Evolutionary conservation across 257 asterid genomes (phyloP).

Genomic region (Ligustrum vulgare): DNA sequence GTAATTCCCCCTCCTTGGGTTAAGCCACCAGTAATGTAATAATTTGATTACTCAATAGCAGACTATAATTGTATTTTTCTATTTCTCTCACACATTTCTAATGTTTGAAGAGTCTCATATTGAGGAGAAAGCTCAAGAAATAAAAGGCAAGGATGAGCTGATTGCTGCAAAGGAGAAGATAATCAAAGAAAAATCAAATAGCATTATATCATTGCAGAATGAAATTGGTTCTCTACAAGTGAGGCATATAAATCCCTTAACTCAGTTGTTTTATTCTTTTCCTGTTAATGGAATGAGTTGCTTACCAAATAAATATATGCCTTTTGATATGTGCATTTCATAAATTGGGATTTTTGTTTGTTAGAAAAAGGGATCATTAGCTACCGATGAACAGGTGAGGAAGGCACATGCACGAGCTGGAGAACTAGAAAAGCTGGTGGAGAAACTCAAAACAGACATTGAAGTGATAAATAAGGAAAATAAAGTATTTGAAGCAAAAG

Average conservation of each 20-base stretch:
- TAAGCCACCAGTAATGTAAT: neutral
- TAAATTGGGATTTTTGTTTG: conserved; percentile 19
- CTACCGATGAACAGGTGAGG: conserved; percentile 59
- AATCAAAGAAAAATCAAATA: conserved; percentile 60
- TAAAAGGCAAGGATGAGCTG: conserved; percentile 60
- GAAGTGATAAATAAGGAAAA: conserved; percentile 36
- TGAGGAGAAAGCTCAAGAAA: conserved; percentile 61
- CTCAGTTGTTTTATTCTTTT: neutral
- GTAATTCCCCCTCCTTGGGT: neutral
- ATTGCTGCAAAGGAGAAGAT: conserved; percentile 67
- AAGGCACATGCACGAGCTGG: conserved; percentile 73
- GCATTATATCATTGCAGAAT: conserved; percentile 57
- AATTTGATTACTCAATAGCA: neutral
- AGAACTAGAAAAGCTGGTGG: conserved; percentile 70
- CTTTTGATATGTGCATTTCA: conserved; percentile 7
- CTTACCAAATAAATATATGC: conserved; percentile 1
- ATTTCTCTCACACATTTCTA: conserved; percentile 20
- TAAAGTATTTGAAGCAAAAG: conserved; percentile 31
- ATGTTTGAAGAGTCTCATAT: conserved; percentile 54
- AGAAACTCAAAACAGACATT: conserved; percentile 34
- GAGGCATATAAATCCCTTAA: conserved; percentile 32
- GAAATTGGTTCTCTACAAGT: conserved; percentile 75
- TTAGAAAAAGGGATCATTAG: conserved; percentile 56
- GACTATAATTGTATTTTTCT: neutral
- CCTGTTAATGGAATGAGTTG: neutral